These are phyloP conservation scores for Eucalyptus leucophloia DNA, from an alignment of 345 rosid species.

Conservation along the genomic window DNA sequence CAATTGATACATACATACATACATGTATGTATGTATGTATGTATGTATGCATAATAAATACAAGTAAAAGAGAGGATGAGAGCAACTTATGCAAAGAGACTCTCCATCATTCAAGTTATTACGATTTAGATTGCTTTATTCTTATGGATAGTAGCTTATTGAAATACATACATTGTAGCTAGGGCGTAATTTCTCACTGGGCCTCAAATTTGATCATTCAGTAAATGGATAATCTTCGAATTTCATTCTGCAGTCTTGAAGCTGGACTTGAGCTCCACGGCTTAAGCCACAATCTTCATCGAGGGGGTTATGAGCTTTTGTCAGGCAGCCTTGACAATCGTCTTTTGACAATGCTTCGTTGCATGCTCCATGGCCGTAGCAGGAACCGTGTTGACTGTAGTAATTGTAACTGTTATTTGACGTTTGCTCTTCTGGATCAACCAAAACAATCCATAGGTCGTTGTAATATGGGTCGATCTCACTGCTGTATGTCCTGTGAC, in stretches of 20 bases:
- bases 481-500: not conserved
- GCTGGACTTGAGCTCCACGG: not conserved
- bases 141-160: not conserved
- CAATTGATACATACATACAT: not conserved
- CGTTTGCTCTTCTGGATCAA: not conserved
- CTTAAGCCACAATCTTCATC: not conserved
- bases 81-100: not conserved
- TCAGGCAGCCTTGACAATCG: not conserved
- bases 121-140: not conserved
- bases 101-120: not conserved
- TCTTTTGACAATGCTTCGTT: not conserved
- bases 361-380: not conserved
- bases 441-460: not conserved
- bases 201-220: not conserved
- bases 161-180: not conserved
- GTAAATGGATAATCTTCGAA: not conserved
- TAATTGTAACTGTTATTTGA: not conserved
- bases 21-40: no score
- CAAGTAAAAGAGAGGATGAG: not conserved
- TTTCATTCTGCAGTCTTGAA: not conserved
- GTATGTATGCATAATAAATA: not conserved
- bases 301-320: not conserved
- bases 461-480: not conserved
- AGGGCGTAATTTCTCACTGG: not conserved
- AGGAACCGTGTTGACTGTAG: not conserved